These are phyloP conservation scores for Orbilia blumenaviensis DNA, from an alignment of 2,329 filamentous ascomycete species.

Conservation along the genomic window DNA sequence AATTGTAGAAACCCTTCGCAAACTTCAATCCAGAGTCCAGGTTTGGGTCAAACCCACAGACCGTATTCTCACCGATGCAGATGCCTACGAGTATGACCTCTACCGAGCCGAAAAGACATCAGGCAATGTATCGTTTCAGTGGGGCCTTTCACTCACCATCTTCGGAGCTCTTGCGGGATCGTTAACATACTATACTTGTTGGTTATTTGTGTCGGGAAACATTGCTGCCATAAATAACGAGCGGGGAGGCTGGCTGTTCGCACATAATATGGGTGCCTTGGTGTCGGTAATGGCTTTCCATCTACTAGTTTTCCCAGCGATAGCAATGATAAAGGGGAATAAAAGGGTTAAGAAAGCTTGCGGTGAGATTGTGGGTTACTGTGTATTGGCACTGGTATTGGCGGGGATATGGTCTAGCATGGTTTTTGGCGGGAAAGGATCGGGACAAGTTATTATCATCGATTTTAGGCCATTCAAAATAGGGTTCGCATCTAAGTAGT, in stretches of 20 bases:
- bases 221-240: neutral
- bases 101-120: constrained; percentile 25
- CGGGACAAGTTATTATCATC: neutral
- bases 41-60: constrained; percentile 49
- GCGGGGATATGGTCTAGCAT: constrained; percentile 25
- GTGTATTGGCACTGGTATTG: constrained; percentile 7
- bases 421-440: neutral
- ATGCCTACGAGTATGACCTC: constrained; percentile 50
- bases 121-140: constrained; percentile 26
- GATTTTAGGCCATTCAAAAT: constrained; percentile 5
- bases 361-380: constrained; percentile 16
- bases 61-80: constrained; percentile 40
- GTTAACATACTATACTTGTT: constrained; percentile 38
- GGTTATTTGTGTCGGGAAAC: constrained; percentile 18
- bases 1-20: constrained; percentile 35
- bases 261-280: neutral
- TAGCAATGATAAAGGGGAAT: constrained; percentile 24
- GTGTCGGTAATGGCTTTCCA: constrained; percentile 30
- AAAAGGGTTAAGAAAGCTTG: neutral
- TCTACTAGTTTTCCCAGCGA: constrained; percentile 19
- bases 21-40: constrained; percentile 45
- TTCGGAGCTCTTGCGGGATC: constrained; percentile 2
- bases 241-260: neutral
- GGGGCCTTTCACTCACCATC: constrained; percentile 23
- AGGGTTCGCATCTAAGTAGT: neutral